Base-by-base conservation (phyloP, 2,329 filamentous ascomycete species). In the Neophaeococcomyces mojaviensis region DNA sequence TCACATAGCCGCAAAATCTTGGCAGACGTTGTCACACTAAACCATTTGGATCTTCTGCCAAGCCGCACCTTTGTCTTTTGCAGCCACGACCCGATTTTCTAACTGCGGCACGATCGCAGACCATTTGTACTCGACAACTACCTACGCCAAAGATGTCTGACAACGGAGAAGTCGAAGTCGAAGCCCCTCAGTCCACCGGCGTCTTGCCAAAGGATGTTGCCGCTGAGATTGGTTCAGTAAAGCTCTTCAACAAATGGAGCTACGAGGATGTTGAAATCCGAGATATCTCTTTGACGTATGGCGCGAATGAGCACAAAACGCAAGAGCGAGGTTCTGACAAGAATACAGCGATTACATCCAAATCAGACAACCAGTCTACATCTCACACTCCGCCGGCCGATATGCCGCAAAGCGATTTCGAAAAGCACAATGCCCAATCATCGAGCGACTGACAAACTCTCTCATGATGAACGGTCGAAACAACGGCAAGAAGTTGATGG, bases 381-480 rank as follows among this genome's bases (percentile, higher is more conserved):
- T 96, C 76, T 88, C 92, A 71, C 92, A 98, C 83, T 94, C 89
- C 60, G 92, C 94, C 68, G 92, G 92, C 71, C 88, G 89, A 71
- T 98, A 95, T 82, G 92, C 92, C 69, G 82, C 84, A 77, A 98
- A 98, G 88, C 86, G 94, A 70, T 98, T 98, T 88, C 87, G 92
- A 80, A 98, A 98, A 85, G 92, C 94, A 71, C 94, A 97, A 82
- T 98, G 92, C 87, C 92, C 92, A 67, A 97, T 98, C 84, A 96
- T 98, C 70, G 92, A 98, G 86, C 90, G 92, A 72, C 84, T 98
- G 65, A 98, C 92, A 81, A 98, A 98, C 86, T 97, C 92, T 52
- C 84, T 98, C 72, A 98, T 98, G 94, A 97, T 97, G 90, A 95
- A 98, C 84, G 92, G 92, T 76, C 92, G 92, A 77, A 98, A 98